Evolutionary conservation across 768 basidiomycete genomes (phyloP).

Genomic region (Melanogaster broomeanus): DNA sequence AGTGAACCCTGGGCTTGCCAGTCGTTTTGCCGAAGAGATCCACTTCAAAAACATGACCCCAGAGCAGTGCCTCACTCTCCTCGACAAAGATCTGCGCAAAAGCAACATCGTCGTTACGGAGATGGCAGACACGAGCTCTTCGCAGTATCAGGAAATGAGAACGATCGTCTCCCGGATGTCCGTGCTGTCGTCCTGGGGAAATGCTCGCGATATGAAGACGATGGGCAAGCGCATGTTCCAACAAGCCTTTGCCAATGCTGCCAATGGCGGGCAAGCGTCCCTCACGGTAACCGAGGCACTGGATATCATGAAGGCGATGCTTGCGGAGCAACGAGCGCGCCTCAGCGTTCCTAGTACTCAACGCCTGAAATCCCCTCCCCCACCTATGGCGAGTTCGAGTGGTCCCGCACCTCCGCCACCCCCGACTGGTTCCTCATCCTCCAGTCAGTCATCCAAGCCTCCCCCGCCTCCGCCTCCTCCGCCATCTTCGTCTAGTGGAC

Average conservation of each 20-base stretch:
- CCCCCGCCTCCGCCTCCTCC: constrained; percentile 23
- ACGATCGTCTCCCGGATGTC: constrained; percentile 44
- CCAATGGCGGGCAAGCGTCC: constrained; percentile 15
- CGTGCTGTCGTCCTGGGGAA: constrained; percentile 60
- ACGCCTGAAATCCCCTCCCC: constrained; percentile 4
- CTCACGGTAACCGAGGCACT: constrained; percentile 34
- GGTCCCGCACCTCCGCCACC: constrained; percentile 26
- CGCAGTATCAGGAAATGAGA: constrained; percentile 32
- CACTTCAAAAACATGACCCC: constrained; percentile 56
- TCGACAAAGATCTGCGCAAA: constrained; percentile 49
- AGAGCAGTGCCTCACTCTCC: constrained; percentile 51
- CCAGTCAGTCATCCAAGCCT: constrained; percentile 21
- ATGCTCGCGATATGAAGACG: constrained; percentile 63
- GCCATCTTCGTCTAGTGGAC: not conserved
- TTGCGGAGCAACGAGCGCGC: constrained; percentile 22
- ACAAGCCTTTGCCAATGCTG: constrained; percentile 35
- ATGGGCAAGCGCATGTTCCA: constrained; percentile 51
- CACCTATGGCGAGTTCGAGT: constrained; percentile 17
- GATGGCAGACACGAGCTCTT: constrained; percentile 23
- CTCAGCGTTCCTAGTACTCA: constrained; percentile 19
- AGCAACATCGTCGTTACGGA: constrained; percentile 39
- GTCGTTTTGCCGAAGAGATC: constrained; percentile 69
- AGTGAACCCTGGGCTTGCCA: constrained; percentile 66
- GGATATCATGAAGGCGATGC: constrained; percentile 21
- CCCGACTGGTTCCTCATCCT: constrained; percentile 15